phyloP scores from a whole-genome alignment of 305 asterid genomes.

The Fraxinus velutina region DNA sequence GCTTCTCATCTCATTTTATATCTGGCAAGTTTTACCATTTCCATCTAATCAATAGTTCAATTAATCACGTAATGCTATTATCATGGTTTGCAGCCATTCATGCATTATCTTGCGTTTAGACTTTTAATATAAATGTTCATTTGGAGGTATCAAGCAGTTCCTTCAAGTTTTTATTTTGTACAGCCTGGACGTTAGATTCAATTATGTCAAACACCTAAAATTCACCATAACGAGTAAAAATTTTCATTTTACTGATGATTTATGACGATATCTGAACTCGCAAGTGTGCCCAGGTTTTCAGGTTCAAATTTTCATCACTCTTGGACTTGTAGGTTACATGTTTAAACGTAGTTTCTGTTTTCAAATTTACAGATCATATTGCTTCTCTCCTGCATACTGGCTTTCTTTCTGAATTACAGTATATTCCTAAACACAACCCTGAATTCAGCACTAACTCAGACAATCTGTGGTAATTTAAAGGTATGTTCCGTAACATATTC shows the following conservation, averaged over 20 bases:
- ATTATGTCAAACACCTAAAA: background rate
- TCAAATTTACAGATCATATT: conserved; percentile 51
- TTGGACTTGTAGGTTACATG: conserved; percentile 10
- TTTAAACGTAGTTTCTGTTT: conserved; percentile 15
- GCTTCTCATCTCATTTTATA: background rate
- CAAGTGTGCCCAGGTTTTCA: background rate
- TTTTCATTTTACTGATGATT: background rate
- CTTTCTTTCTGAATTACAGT: conserved; percentile 74
- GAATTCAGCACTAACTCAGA: conserved; percentile 89
- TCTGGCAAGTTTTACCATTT: background rate
- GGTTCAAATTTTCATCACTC: background rate
- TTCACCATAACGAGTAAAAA: background rate
- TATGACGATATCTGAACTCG: background rate
- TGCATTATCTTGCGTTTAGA: background rate
- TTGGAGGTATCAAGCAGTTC: background rate
- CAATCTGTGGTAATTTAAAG: conserved; percentile 91
- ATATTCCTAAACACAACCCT: conserved; percentile 84
- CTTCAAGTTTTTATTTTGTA: background rate
- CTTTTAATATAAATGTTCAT: background rate
- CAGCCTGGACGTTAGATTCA: background rate
- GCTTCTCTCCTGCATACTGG: conserved; percentile 74
- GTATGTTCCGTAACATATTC: conserved; percentile 34
- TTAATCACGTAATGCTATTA: background rate
- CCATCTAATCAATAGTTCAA: background rate
- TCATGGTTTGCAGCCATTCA: background rate